Percentiles rank a stretch among this genome's conserved stretches.
Conservation (phyloP, 2,329 filamentous ascomycete species). For the Aureobasidium sp. region DNA sequence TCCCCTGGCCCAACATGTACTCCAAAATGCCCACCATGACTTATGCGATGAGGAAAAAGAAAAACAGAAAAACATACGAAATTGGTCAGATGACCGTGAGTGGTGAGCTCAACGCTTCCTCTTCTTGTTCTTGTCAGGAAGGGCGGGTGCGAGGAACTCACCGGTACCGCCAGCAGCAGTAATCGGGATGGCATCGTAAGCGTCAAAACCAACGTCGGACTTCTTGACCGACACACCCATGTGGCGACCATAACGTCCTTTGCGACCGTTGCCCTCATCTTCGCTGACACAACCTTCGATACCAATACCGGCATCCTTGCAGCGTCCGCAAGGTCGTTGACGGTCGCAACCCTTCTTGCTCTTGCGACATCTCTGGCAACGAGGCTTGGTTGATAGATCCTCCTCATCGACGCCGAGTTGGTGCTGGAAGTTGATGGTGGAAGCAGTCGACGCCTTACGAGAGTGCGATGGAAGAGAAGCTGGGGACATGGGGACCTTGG, state of each 20-base stretch:
- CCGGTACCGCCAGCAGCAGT: constrained; percentile 23
- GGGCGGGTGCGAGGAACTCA: constrained; percentile 26
- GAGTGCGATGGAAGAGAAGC: constrained; percentile 59
- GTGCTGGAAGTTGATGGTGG: constrained; percentile 47
- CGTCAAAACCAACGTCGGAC: constrained; percentile 19
- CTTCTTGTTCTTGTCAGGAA: constrained; percentile 57
- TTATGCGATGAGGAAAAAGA: no score
- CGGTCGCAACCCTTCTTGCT: constrained; percentile 99
- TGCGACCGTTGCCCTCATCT: constrained; percentile 94
- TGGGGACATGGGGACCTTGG: constrained; percentile 43
- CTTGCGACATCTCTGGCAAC: constrained; percentile 96
- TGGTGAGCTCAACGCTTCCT: constrained; percentile 49
- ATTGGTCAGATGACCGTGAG: background rate
- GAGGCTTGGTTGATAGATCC: constrained; percentile 87
- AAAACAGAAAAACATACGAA: constrained; percentile 6
- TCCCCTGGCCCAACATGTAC: background rate
- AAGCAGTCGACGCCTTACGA: constrained; percentile 67
- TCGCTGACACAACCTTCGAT: constrained; percentile 94
- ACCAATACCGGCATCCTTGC: constrained; percentile 89
- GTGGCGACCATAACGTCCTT: constrained; percentile 74
- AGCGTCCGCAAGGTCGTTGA: constrained; percentile 88
- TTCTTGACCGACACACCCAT: constrained; percentile 62
- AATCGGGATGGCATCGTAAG: constrained; percentile 12
- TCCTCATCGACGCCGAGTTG: constrained; percentile 61
- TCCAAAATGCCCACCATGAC: background rate